Base-by-base conservation (phyloP, 2,329 filamentous ascomycete species). In the Coccinonectria pachysandricola region DNA sequence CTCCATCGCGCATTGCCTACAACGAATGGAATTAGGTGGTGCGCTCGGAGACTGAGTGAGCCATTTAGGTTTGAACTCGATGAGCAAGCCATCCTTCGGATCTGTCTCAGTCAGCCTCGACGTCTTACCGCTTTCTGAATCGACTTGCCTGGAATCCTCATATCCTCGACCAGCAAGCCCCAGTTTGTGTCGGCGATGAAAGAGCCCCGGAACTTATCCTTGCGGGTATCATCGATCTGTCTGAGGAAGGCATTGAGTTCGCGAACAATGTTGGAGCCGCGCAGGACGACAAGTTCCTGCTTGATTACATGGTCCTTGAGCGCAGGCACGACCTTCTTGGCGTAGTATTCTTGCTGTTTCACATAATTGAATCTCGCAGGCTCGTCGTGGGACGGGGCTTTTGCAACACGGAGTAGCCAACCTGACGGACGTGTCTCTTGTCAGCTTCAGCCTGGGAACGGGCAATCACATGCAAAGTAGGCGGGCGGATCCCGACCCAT, bases 11-110 rank as follows among this genome's bases (percentile, higher is more conserved):
- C 83, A 91, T 19, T 79, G 85, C 16, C 83, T 73, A 55, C 83
- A 91, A 26, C 79, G 65, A 26, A 61, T 67, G 20, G 79, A 70
- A 15, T 57, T 53, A 0, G 48, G 14, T 2, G 82, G 83, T 0
- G 82, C 81, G 19, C 71, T 75, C 4, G 77, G 80, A 3, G 81
- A 87, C 49, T 86, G 81, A 7, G 66, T 58, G 14, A 91, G 68
- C 83, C 83, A 91, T 54, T 91, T 91, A 9, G 83, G 82, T 50
- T 91, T 91, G 56, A 88, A 79, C 49, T 88, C 80, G 30, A 82
- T 58, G 16, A 80, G 49, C 15, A 51, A 30, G 30, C 40, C 47
- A n/a, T 45, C 41, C 12, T 48, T 40, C 9, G 43, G 31, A 31
- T 52, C 50, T 50, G 27, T 14, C 7, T 12, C 30, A 21, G n/a